Conservation (phyloP, 352 stramenopile genomes). For the Pythium coloratum region DNA sequence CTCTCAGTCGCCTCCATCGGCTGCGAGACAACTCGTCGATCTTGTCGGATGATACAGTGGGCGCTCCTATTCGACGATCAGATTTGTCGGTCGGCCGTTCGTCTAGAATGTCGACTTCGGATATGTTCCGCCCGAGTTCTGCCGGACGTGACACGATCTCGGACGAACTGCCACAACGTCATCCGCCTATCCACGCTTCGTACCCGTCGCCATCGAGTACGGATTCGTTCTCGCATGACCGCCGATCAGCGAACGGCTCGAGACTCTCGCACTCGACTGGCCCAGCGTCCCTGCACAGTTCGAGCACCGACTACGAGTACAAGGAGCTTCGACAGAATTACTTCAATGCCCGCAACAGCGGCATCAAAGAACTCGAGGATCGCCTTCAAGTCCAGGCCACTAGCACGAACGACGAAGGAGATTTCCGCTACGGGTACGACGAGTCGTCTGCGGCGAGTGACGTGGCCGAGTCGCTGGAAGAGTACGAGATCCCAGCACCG, state of each 20-base stretch:
- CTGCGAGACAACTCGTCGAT: slow-evolving; percentile 23
- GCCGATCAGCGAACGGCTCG: slow-evolving; percentile 2
- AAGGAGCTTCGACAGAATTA: slow-evolving; percentile 27
- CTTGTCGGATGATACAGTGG: slow-evolving; percentile 30
- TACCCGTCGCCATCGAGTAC: slow-evolving; percentile 21
- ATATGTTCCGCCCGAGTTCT: slow-evolving; percentile 4
- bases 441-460: slow-evolving; percentile 18
- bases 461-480: slow-evolving; percentile 18
- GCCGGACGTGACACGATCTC: slow-evolving; percentile 6
- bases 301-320: slow-evolving; percentile 10
- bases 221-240: slow-evolving; percentile 18
- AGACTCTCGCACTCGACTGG: not conserved
- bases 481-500: slow-evolving; percentile 25
- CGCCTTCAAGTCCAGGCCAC: slow-evolving; percentile 10
- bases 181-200: not conserved
- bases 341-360: slow-evolving; percentile 31
- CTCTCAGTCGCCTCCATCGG: slow-evolving; percentile 27
- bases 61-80: slow-evolving; percentile 33
- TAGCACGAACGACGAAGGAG: slow-evolving; percentile 22
- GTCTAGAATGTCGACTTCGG: slow-evolving; percentile 14
- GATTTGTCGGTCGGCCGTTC: slow-evolving; percentile 28
- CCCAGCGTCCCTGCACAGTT: not conserved
- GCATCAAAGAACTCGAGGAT: slow-evolving; percentile 25
- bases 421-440: slow-evolving; percentile 30
- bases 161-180: slow-evolving; percentile 8